Conservation (phyloP, 1,284 basidiomycete species). For the Leccinum subrobustum region DNA sequence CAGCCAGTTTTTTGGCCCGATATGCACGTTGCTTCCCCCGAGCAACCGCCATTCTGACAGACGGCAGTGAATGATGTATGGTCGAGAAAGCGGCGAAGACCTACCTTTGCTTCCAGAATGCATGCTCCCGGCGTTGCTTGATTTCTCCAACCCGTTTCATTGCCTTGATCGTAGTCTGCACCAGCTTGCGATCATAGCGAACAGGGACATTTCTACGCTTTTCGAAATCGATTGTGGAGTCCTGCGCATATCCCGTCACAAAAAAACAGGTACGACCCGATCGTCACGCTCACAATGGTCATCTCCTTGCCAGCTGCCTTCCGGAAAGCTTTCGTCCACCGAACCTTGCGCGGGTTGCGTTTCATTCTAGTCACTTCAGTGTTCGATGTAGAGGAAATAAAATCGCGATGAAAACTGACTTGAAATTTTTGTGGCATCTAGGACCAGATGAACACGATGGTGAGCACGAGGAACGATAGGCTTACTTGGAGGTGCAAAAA, state of each 20-base stretch:
- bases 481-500: constrained; percentile 95
- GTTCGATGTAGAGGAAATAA: neutral
- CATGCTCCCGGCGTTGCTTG: constrained; percentile 86
- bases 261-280: neutral
- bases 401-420: constrained; percentile 47
- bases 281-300: constrained; percentile 77
- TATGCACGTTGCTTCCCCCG: constrained; percentile 71
- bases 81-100: constrained; percentile 21
- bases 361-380: constrained; percentile 77
- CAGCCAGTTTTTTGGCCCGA: constrained; percentile 61
- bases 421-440: constrained; percentile 98
- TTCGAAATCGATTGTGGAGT: constrained; percentile 99
- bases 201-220: constrained; percentile 98
- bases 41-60: constrained; percentile 73
- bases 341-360: constrained; percentile 97
- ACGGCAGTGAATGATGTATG: constrained; percentile 2
- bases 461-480: constrained; percentile 9
- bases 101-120: constrained; percentile 96
- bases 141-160: constrained; percentile 97
- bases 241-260: constrained; percentile 48
- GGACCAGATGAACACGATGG: constrained; percentile 8
- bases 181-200: constrained; percentile 94
- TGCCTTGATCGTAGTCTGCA: constrained; percentile 93
- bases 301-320: constrained; percentile 99
- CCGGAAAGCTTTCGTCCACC: constrained; percentile 99